Evolutionary conservation across 1,284 basidiomycete species (phyloP).

Genomic region (Schizopora paradoxa): DNA sequence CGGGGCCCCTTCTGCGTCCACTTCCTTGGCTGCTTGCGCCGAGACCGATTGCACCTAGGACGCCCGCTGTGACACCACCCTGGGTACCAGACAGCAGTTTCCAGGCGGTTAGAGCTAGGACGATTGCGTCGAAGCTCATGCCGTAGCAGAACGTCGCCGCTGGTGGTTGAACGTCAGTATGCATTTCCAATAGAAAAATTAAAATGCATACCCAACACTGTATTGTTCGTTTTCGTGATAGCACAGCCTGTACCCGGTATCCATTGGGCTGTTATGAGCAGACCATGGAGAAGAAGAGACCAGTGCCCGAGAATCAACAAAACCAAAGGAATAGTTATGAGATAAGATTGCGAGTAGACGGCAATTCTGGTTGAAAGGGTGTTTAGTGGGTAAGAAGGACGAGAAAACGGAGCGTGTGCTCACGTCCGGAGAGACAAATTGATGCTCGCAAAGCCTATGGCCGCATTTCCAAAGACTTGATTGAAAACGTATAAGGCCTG

Average conservation of each 20-base stretch:
- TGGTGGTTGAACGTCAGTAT: constrained; percentile 26
- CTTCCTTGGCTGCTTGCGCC: too few species aligned
- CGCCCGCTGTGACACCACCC: too few species aligned
- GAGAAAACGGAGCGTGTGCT: constrained; percentile 23
- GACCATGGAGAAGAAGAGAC: constrained; percentile 71
- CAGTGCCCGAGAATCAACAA: constrained; percentile 67
- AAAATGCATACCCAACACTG: too few species aligned
- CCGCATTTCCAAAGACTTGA: constrained; percentile 61
- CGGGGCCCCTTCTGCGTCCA: constrained; percentile 27
- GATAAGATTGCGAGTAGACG: constrained; percentile 60
- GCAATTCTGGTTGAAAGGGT: constrained; percentile 45
- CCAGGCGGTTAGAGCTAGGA: constrained; percentile 52
- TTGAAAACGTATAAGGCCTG: constrained; percentile 72
- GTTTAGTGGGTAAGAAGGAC: neutral
- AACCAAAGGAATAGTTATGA: constrained; percentile 50
- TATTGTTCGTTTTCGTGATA: constrained; percentile 26
- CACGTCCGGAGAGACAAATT: constrained; percentile 76
- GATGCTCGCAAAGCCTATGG: constrained; percentile 71
- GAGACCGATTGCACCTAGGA: too few species aligned
- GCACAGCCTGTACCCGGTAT: constrained; percentile 21
- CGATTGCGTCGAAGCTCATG: constrained; percentile 65
- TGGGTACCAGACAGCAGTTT: constrained; percentile 30
- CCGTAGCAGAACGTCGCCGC: constrained; percentile 66
- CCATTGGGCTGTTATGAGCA: constrained; percentile 20
- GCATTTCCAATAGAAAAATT: constrained; percentile 21